Evolutionary conservation across 306 rosid genomes (phyloP).

Genomic region (Herpetospermum pedunculosum): DNA sequence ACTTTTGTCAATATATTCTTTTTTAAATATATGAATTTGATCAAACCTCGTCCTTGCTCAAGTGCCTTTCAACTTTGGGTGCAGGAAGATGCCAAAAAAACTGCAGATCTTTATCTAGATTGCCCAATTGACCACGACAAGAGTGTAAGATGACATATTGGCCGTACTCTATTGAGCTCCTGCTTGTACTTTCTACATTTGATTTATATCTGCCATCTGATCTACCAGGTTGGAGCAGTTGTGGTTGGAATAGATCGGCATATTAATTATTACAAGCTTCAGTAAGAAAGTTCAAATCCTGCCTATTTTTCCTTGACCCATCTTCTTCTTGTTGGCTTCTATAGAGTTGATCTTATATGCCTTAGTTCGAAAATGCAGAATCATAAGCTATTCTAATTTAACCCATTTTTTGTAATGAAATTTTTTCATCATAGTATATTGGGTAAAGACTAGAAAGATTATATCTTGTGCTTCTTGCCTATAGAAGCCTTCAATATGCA

Average conservation of each 20-base stretch:
- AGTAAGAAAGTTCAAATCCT: slow-evolving; percentile 40
- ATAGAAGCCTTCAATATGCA: background rate
- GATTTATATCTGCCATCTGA: slow-evolving; percentile 17
- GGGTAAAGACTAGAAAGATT: background rate
- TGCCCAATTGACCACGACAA: slow-evolving; percentile 66
- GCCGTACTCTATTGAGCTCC: slow-evolving; percentile 17
- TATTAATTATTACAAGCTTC: slow-evolving; percentile 92
- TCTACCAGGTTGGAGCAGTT: slow-evolving; percentile 88
- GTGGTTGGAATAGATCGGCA: slow-evolving; percentile 82
- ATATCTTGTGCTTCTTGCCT: slow-evolving; percentile 1
- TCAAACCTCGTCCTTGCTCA: background rate
- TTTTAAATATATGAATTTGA: background rate
- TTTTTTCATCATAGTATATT: too few species aligned
- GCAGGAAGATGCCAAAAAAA: slow-evolving; percentile 75
- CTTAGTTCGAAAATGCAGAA: background rate
- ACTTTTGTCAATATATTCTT: background rate
- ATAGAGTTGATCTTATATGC: background rate
- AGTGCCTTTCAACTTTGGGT: slow-evolving; percentile 5
- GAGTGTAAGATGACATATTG: slow-evolving; percentile 54
- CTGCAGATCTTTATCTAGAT: slow-evolving; percentile 35
- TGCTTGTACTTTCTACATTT: slow-evolving; percentile 9
- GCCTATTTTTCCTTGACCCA: background rate
- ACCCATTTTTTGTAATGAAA: too few species aligned
- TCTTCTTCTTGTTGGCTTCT: background rate
- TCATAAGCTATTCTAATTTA: background rate